Base-by-base conservation (phyloP, 1,284 basidiomycete species). In the Moesziomyces sp. region DNA sequence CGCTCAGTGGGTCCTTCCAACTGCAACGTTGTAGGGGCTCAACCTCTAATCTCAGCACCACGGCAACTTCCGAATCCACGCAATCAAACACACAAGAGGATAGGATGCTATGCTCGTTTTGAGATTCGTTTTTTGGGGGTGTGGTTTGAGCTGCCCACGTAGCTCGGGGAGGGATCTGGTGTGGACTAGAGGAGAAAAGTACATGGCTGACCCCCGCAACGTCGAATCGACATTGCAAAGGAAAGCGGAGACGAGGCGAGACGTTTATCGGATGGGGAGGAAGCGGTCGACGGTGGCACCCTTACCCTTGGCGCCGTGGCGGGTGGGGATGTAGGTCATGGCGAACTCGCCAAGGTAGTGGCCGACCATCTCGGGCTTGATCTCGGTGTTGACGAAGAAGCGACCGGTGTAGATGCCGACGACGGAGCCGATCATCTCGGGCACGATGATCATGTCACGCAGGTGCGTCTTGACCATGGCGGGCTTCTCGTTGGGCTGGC, bases 321-420 rank as follows among this genome's bases (percentile, higher is more conserved):
- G 95, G 87, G 98, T 96, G 85, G 96, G 95, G 86, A 92, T 91
- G 92, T 98, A 99, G 76, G 94, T 94, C 76, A 80, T 86, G 81
- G 88, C 88, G 86, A 88, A 89, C 88, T 99, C 96, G 79, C 80
- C 78, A 64, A 99, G 94, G 89, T 99, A 99, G 90, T 96, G 94
- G 77, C 96, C 97, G 76, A 92, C 93, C 97, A 98, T 98, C 87
- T 99, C 97, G 80, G 97, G 95, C 89, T 97, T 99, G 89, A 99
- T 95, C 88, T 82, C 80, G 59, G 79, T 79, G 64, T 76, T 82
- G 74, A 78, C 80, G 47, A 82, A 82, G 64, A 72, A 93, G 91
- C 90, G 95, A 84, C 94, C 94, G 85, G 95, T 96, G 91, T 99
- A 99, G 58, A 84, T 71, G 51, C 82, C 80, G 58, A 78, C 71